Evolutionary conservation across 2,329 filamentous ascomycete genomes (phyloP), one percentile per base, ranked within the genome.

Genomic region (Celoporthe dispersa): DNA sequence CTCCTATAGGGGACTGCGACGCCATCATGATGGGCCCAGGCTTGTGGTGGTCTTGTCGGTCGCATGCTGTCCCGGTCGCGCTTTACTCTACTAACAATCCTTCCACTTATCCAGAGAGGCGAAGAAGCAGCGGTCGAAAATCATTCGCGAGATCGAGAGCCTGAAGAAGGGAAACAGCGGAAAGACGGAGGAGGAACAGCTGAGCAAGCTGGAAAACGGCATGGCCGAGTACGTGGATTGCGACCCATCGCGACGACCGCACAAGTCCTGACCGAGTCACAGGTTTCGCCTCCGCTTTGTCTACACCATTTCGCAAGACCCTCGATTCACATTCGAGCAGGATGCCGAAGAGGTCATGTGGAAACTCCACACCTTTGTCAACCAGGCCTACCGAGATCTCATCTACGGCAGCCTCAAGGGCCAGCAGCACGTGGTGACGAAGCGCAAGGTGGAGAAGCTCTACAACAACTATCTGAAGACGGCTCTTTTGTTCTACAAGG

Each of bases 381-480:
- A 96, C 78, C 86, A 85, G 75, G 89, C 91, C 77, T 97, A 95
- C 81, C 88, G 93, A 76, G 91, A 90, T 77, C 84, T 89, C 68
- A 83, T 95, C 73, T 84, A 85, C 74, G 86, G 85, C 74, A 66
- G 44, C 48, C 82, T 89, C 63, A 83, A 83, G 72, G 80, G 83
- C 64, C 80, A 82, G 70, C 84, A 84, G 68, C 83, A 87, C 71
- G 83, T 84, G 6, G 88, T 91, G 16, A 85, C 89, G 80, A 89
- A 89, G 76, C 89, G 94, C 73, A 96, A 94, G 80, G 84, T 95
- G 65, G 91, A 93, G 78, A 94, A 92, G 80, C 86, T 91, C 73
- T 98, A 97, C 79, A 84, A 91, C 69, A 88, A 89, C 74, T 98
- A 97, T 79, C 89, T 98, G 75, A 97, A 95, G 80, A 91, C 91